These are phyloP conservation scores for Afroboletus lepidellus DNA, from an alignment of 1,284 basidiomycete species.

Conservation along the genomic window DNA sequence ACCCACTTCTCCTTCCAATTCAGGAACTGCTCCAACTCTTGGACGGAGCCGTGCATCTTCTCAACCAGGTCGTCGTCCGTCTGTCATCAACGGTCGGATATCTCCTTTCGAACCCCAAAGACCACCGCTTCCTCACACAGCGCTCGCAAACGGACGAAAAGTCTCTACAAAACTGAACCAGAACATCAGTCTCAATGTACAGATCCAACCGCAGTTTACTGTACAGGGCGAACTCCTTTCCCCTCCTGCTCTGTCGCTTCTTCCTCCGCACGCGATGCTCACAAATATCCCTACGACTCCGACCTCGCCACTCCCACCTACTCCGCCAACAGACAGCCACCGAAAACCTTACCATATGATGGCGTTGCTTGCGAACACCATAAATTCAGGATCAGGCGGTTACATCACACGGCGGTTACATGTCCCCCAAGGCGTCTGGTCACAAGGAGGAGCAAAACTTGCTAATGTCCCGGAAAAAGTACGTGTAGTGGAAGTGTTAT, in stretches of 20 bases:
- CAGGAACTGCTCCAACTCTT: constrained; percentile 26
- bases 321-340: constrained; percentile 68
- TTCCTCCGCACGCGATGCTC: constrained; percentile 51
- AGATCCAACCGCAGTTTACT: constrained; percentile 44
- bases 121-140: constrained; percentile 49
- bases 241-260: constrained; percentile 42
- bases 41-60: constrained; percentile 65
- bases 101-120: constrained; percentile 45
- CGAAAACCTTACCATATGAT: constrained; percentile 91
- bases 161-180: constrained; percentile 57
- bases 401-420: constrained; percentile 88
- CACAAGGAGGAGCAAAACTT: constrained; percentile 82
- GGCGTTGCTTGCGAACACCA: constrained; percentile 75
- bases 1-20: constrained; percentile 43
- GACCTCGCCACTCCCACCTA: constrained; percentile 68
- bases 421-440: constrained; percentile 89
- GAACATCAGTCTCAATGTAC: constrained; percentile 36
- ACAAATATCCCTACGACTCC: constrained; percentile 66
- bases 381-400: constrained; percentile 79
- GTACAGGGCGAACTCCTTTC: constrained; percentile 53
- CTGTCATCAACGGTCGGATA: constrained; percentile 47
- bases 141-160: constrained; percentile 49
- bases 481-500: constrained; percentile 76
- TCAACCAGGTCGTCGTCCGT: constrained; percentile 65
- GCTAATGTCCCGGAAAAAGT: constrained; percentile 82